Conservation (phyloP, 306 rosid genomes). For the Begonia fuchsioides region DNA sequence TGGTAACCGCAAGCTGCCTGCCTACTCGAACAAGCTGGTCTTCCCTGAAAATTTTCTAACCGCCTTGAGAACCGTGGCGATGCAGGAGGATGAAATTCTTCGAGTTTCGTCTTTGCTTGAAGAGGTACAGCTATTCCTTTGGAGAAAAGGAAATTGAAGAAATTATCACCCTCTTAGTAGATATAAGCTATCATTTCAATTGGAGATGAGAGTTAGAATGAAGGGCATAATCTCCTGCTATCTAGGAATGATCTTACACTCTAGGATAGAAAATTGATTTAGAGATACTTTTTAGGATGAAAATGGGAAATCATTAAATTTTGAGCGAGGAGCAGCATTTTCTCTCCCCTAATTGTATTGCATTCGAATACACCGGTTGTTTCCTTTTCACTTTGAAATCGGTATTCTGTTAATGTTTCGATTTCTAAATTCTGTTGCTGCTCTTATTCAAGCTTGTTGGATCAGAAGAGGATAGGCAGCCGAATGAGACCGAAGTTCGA, state of each 20-base stretch:
- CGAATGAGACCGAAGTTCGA: conserved; percentile 63
- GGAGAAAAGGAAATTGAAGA: no score
- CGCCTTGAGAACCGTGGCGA: conserved; percentile 76
- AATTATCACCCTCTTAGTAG: no score
- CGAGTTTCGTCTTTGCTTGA: conserved; percentile 72
- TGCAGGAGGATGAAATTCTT: conserved; percentile 61
- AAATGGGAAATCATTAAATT: no score
- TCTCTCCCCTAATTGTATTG: no score
- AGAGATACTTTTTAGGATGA: no score
- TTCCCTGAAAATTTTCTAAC: conserved; percentile 74
- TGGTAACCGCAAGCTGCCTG: conserved; percentile 72
- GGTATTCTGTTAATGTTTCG: background rate
- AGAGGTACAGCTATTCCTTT: conserved; percentile 40
- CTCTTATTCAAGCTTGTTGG: conserved; percentile 53
- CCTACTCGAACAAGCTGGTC: conserved; percentile 54
- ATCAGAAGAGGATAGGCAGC: conserved; percentile 40
- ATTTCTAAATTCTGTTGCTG: conserved; percentile 8
- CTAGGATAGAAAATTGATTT: no score
- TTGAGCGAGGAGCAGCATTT: no score
- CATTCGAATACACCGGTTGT: background rate
- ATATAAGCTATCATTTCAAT: no score
- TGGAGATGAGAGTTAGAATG: no score
- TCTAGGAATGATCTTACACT: no score
- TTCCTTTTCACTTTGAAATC: conserved; percentile 2
- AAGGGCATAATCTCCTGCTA: no score